These are phyloP conservation scores for Basipetospora chlamydospora DNA, from an alignment of 2,329 filamentous ascomycete genomes.

Conservation along the genomic window DNA sequence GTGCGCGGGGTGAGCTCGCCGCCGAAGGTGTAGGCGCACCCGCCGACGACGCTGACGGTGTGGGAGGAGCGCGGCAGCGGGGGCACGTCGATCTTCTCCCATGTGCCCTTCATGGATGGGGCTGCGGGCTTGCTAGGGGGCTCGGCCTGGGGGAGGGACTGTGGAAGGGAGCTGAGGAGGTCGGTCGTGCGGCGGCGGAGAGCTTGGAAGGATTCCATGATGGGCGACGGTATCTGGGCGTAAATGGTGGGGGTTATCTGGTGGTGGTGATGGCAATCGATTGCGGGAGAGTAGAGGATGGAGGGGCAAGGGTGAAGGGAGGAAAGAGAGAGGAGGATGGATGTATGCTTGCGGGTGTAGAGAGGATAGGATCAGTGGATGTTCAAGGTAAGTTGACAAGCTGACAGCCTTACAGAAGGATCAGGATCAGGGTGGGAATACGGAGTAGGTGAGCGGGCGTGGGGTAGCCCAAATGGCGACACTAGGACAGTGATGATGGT, in stretches of 20 bases:
- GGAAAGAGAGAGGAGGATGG: no score
- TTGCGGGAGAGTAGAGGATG: neutral
- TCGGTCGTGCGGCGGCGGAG: constrained; percentile 42
- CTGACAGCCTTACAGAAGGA: no score
- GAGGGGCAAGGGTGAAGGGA: neutral
- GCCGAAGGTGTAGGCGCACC: constrained; percentile 55
- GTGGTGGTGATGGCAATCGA: neutral
- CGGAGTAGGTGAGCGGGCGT: no score
- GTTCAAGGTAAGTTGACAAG: no score
- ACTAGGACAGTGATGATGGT: no score
- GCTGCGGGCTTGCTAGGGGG: constrained; percentile 9
- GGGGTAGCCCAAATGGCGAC: no score
- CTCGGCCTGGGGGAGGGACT: constrained; percentile 22
- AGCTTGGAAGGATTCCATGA: constrained; percentile 37
- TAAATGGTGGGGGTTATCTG: no score
- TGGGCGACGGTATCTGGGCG: no score
- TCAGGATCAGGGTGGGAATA: no score
- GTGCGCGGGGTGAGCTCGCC: constrained; percentile 54
- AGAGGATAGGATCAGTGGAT: no score
- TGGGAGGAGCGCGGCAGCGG: constrained; percentile 61
- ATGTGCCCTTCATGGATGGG: constrained; percentile 37
- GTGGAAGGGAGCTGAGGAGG: constrained; percentile 33
- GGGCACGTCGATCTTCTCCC: constrained; percentile 42
- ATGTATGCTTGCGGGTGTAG: no score
- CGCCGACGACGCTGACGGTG: constrained; percentile 43